These are phyloP conservation scores for Cadophora sp. DNA, from an alignment of 2,329 filamentous ascomycete genomes.

Conservation along the genomic window DNA sequence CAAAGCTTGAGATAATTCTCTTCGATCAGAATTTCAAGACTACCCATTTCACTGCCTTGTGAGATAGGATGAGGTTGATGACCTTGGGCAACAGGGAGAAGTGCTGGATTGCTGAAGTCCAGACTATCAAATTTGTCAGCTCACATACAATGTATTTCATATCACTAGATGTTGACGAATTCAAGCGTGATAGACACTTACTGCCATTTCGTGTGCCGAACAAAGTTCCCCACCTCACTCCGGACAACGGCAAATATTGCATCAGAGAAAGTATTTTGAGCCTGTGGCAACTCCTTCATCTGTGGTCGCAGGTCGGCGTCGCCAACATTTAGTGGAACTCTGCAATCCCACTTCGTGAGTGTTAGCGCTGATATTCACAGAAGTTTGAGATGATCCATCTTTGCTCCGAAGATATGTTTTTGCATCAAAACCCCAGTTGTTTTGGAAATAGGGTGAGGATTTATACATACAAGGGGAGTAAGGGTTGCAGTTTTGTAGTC, in stretches of 20 bases:
- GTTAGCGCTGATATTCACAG: no score
- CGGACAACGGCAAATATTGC: constrained; percentile 65
- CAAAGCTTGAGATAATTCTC: constrained; percentile 52
- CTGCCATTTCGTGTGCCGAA: constrained; percentile 39
- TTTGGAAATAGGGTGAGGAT: no score
- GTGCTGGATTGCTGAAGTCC: constrained; percentile 33
- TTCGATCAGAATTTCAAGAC: constrained; percentile 50
- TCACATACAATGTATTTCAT: neutral
- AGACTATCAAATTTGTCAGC: constrained; percentile 18
- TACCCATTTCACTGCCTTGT: constrained; percentile 29
- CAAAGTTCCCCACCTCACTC: constrained; percentile 59
- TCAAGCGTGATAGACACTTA: neutral
- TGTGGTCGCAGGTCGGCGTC: constrained; percentile 65
- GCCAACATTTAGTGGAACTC: constrained; percentile 65
- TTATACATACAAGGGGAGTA: constrained; percentile 37
- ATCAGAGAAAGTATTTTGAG: constrained; percentile 61
- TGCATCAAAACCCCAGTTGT: no score
- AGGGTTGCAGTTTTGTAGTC: constrained; percentile 52
- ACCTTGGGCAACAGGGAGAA: constrained; percentile 35
- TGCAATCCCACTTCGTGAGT: constrained; percentile 51
- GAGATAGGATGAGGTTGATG: constrained; percentile 19
- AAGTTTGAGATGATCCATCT: no score
- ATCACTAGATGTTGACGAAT: neutral
- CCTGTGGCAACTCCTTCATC: constrained; percentile 59
- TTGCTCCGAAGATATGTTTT: no score